Percentiles rank a stretch among this genome's conserved stretches.
Conservation (phyloP, 2,329 filamentous ascomycete genomes). For the Macroventuria anomochaeta region DNA sequence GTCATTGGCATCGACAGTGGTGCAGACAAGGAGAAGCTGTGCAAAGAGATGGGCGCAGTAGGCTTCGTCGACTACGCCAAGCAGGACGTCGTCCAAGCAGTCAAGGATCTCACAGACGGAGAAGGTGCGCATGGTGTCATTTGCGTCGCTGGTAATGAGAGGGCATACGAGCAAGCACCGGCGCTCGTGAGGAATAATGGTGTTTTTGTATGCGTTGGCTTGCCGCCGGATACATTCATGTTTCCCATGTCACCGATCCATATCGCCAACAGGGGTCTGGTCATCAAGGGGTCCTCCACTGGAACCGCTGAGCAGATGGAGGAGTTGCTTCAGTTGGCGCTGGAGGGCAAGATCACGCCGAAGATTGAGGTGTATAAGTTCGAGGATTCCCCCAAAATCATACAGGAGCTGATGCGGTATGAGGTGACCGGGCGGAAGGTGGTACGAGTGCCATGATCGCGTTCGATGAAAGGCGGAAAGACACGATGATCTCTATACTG, state of each 20-base stretch:
- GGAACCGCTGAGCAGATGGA: constrained; percentile 56
- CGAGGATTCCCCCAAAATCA: constrained; percentile 44
- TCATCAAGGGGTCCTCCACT: constrained; percentile 56
- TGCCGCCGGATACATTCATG: constrained; percentile 53
- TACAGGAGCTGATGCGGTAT: constrained; percentile 42
- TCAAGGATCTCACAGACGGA: constrained; percentile 50
- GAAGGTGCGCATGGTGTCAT: constrained; percentile 57
- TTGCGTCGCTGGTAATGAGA: constrained; percentile 55
- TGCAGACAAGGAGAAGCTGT: constrained; percentile 76
- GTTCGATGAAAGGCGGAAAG: too few relatives aligned
- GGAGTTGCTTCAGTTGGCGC: constrained; percentile 53
- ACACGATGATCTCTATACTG: not conserved
- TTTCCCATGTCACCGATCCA: constrained; percentile 56
- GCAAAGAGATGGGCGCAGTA: constrained; percentile 71
- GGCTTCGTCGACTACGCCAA: constrained; percentile 80
- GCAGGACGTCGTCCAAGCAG: constrained; percentile 50
- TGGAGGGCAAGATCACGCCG: constrained; percentile 51
- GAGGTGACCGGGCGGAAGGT: constrained; percentile 48
- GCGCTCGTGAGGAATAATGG: constrained; percentile 54
- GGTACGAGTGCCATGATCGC: constrained; percentile 36
- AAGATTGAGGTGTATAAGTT: constrained; percentile 48
- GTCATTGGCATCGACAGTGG: constrained; percentile 85
- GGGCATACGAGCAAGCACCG: constrained; percentile 54
- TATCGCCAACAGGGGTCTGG: constrained; percentile 54
- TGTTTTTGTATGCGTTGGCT: constrained; percentile 56